Percentiles rank a stretch among this genome's conserved stretches.
Evolutionary conservation across 306 rosid species (phyloP).

Genomic region (Spatholobus suberectus): DNA sequence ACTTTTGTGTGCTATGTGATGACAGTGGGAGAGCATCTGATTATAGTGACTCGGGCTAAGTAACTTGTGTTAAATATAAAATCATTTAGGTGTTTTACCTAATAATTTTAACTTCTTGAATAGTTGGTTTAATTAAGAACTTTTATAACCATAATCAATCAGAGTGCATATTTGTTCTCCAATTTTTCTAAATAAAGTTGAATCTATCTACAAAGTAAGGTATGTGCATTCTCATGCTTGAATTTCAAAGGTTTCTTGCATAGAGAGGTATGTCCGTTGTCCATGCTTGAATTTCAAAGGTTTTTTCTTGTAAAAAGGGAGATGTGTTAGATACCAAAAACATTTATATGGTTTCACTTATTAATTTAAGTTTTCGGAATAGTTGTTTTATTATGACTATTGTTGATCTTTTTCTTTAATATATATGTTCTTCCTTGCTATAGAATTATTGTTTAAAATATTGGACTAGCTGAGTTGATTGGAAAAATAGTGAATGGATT

Average conservation of each 20-base stretch:
- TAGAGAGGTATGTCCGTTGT: not conserved
- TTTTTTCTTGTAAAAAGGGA: not conserved
- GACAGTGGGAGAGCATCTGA: not conserved
- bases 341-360: too few relatives aligned
- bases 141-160: not conserved
- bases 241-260: not conserved
- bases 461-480: not conserved
- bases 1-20: not conserved
- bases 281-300: not conserved
- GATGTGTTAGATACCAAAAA: not conserved
- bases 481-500: not conserved
- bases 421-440: not conserved
- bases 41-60: not conserved
- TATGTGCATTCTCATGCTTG: not conserved
- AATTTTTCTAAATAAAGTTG: not conserved
- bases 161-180: not conserved
- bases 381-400: not conserved
- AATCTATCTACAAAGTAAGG: not conserved
- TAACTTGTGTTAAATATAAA: not conserved
- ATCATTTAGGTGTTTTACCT: not conserved
- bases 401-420: not conserved
- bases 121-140: not conserved
- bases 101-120: not conserved
- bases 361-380: not conserved
- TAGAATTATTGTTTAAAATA: not conserved